Evolutionary conservation across 805 yeast genomes (phyloP).

Genomic region (Cyberlindnera subsufficiens): DNA sequence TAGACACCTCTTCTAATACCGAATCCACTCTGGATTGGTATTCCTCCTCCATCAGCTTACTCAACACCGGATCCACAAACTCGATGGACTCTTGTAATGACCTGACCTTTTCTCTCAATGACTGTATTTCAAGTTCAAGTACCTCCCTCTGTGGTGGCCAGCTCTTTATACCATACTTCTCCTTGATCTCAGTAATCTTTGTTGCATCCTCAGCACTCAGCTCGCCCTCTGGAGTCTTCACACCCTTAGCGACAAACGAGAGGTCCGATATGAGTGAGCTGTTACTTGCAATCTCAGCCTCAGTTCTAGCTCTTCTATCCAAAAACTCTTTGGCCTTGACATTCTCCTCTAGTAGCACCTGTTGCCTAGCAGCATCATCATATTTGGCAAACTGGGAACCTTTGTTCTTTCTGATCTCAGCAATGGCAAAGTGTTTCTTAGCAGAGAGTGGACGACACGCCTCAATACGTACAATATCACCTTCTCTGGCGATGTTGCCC

Average conservation of each 20-base stretch:
- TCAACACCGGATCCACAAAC: constrained; percentile 29
- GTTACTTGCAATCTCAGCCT: constrained; percentile 21
- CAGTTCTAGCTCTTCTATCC: constrained; percentile 37
- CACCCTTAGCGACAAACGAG: constrained; percentile 22
- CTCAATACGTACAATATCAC: constrained; percentile 92
- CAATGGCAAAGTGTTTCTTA: constrained; percentile 81
- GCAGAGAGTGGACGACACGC: constrained; percentile 81
- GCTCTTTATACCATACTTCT: constrained; percentile 38
- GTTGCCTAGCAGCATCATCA: constrained; percentile 63
- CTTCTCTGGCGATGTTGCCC: constrained; percentile 85
- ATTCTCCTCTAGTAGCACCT: constrained; percentile 64
- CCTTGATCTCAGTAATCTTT: constrained; percentile 33
- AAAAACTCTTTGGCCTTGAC: constrained; percentile 49
- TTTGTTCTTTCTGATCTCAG: constrained; percentile 81
- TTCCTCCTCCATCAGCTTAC: constrained; percentile 30
- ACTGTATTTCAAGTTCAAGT: constrained; percentile 33
- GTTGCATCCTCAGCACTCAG: constrained; percentile 29
- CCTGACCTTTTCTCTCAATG: constrained; percentile 24
- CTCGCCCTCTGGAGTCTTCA: constrained; percentile 21
- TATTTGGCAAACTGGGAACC: constrained; percentile 89
- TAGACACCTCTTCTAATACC: constrained; percentile 31
- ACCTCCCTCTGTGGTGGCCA: constrained; percentile 41
- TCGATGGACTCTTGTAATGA: constrained; percentile 27
- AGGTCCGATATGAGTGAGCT: constrained; percentile 28
- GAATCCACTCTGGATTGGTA: constrained; percentile 30